Base-by-base conservation (phyloP, 208 protist species). In the Kentomonas sorsogonicus region DNA sequence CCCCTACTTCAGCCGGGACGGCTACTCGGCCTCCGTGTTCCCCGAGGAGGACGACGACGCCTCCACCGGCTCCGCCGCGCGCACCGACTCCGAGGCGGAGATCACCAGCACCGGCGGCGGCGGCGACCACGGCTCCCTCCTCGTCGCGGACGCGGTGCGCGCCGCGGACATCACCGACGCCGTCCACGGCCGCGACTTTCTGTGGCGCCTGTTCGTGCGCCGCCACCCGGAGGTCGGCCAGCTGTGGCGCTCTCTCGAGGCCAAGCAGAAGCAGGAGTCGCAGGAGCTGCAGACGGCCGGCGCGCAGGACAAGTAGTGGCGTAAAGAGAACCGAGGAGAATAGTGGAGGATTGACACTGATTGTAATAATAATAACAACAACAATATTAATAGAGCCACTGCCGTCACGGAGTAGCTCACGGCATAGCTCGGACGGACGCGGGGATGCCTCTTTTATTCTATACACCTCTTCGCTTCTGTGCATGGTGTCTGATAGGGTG, bases 181-280 rank as follows among this genome's bases (percentile, higher is more conserved):
- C n/a, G 72, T 74, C 23, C 79, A 54, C 26, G 86, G 83, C 23
- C 75, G 86, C 1, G 74, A 63, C 25, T 89, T 93, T 46, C 40
- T 93, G 44, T 93, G 86, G 83, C 66, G 76, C 11, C 73, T 93
- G 1, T 93, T 89, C 53, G 53, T 82, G 2, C 31, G 83, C 59
- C 78, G 74, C 16, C 86, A 93, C 53, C 86, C 86, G 2, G 82
- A 93, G 64, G 82, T 93, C 41, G 53, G 59, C 16, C 74, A 88
- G 64, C 69, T 93, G 63, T 79, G 68, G 65, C 71, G 59, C 5
- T 61, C 69, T 25, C 69, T 81, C n/a, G 68, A 68, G 33, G 63
- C 60, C 15, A 84, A 75, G 50, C 70, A 79, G 36, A 58, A 74
- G 11, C 65, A 72, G 51, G 44, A 69, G 13, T 26, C 50, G 22